Evolutionary conservation across 2,329 filamentous ascomycete species (phyloP).

Genomic region (Fusarium xyrophilum): DNA sequence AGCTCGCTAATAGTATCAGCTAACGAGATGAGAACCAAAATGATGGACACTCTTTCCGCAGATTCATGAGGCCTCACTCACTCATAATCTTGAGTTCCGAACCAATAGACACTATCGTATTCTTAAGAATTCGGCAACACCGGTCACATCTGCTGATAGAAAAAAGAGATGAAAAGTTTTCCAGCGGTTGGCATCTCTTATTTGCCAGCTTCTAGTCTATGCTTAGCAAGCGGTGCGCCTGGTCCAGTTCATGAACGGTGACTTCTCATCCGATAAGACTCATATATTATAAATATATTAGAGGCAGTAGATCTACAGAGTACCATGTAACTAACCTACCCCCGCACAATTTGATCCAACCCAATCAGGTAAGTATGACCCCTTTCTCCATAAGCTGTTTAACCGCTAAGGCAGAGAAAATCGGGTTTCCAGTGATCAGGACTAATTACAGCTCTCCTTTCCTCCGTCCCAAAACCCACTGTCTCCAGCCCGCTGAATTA

Average conservation of each 20-base stretch:
- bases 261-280: not conserved
- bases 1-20: not conserved
- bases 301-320: not conserved
- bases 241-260: not conserved
- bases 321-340: slow-evolving; percentile 23
- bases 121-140: not conserved
- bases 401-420: too few relatives aligned
- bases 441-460: too few relatives aligned
- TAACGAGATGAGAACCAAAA: slow-evolving; percentile 9
- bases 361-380: too few relatives aligned
- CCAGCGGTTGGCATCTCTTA: slow-evolving; percentile 6
- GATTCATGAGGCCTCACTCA: not conserved
- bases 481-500: too few relatives aligned
- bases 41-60: slow-evolving; percentile 17
- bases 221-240: slow-evolving; percentile 8
- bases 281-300: not conserved
- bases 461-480: too few relatives aligned
- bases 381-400: too few relatives aligned
- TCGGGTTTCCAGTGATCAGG: too few relatives aligned
- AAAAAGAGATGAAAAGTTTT: not conserved
- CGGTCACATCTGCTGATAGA: slow-evolving; percentile 1
- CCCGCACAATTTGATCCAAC: too few relatives aligned
- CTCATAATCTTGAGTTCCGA: not conserved
- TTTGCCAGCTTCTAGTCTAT: not conserved
- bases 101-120: slow-evolving; percentile 1